Percentiles rank a stretch among this genome's conserved stretches.
Evolutionary conservation across 495 filamentous ascomycete species (phyloP).

Genomic region (Margaritispora aquatica): DNA sequence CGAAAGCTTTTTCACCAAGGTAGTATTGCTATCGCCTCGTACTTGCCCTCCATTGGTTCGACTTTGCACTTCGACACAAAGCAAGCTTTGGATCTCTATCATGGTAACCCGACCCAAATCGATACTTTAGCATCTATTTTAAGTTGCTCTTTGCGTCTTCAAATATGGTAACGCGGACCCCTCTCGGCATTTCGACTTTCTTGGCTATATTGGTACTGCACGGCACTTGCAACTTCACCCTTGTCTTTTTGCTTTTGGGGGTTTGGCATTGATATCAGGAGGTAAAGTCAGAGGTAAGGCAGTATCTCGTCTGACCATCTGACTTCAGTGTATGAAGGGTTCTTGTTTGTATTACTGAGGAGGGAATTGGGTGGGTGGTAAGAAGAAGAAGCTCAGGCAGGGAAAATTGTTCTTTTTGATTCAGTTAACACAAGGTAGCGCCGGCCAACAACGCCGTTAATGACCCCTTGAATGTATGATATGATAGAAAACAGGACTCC

Average conservation of each 20-base stretch:
- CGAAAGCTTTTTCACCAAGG: conserved; percentile 27
- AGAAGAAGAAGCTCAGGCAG: conserved; percentile 20
- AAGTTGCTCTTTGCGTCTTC: not conserved
- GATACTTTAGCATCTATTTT: not conserved
- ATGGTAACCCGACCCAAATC: conserved; percentile 16
- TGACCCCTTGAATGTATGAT: conserved; percentile 22
- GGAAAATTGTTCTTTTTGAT: conserved; percentile 23
- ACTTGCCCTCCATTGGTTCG: conserved; percentile 9
- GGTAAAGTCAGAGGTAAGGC: conserved; percentile 70
- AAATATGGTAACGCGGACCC: conserved; percentile 8
- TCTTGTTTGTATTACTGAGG: conserved; percentile 26
- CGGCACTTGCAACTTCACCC: conserved; percentile 2
- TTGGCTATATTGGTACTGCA: not conserved
- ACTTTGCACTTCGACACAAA: not conserved
- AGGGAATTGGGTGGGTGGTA: conserved; percentile 24
- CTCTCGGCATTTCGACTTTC: conserved; percentile 2
- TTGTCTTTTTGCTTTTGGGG: conserved; percentile 10
- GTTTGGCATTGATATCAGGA: conserved; percentile 26
- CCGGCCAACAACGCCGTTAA: conserved; percentile 24
- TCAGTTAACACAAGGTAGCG: conserved; percentile 20
- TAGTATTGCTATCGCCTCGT: conserved; percentile 19
- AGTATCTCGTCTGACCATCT: conserved; percentile 24
- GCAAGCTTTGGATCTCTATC: conserved; percentile 2
- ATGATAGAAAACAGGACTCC: conserved; percentile 20
- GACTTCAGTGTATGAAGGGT: conserved; percentile 14